phyloP scores from a whole-genome alignment of 768 basidiomycete genomes.

The Tubosaeta sp. region DNA sequence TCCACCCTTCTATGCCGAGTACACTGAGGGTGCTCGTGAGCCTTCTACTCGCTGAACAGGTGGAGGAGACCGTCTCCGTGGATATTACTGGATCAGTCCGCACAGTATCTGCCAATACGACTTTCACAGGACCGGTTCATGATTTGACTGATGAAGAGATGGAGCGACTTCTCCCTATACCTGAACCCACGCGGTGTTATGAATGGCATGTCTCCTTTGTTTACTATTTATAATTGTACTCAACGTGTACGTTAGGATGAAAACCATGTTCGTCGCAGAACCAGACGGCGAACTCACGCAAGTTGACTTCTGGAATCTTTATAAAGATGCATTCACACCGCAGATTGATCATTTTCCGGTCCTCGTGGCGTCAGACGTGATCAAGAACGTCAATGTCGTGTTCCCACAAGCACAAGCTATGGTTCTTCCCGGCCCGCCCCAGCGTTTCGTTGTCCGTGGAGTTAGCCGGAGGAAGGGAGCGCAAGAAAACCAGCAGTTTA shows the following conservation, averaged over 20 bases:
- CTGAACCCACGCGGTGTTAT: conserved; percentile 77
- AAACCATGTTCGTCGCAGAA: conserved; percentile 75
- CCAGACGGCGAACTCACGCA: conserved; percentile 83
- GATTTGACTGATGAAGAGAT: conserved; percentile 71
- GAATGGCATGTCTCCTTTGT: conserved; percentile 56
- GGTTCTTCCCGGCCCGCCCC: conserved; percentile 69
- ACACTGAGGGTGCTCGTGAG: conserved; percentile 65
- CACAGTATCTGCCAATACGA: conserved; percentile 52
- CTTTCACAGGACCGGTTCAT: conserved; percentile 49
- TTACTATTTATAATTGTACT: conserved; percentile 3
- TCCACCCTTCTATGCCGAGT: conserved; percentile 65
- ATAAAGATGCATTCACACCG: conserved; percentile 76
- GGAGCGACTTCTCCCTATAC: conserved; percentile 48
- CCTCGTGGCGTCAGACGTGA: conserved; percentile 86
- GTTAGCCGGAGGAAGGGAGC: conserved; percentile 66
- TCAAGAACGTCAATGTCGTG: conserved; percentile 84
- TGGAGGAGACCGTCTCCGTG: conserved; percentile 59
- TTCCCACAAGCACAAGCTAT: conserved; percentile 86
- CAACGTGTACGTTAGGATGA: conserved; percentile 66
- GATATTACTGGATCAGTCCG: conserved; percentile 60
- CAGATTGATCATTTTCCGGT: conserved; percentile 53
- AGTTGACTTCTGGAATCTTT: conserved; percentile 93
- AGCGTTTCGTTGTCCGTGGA: conserved; percentile 84
- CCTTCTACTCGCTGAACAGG: conserved; percentile 66
- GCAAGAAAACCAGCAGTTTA: conserved; percentile 56